These are phyloP conservation scores for Urostyla sp. DNA, from an alignment of 73 alveolate genomes.

Conservation along the genomic window DNA sequence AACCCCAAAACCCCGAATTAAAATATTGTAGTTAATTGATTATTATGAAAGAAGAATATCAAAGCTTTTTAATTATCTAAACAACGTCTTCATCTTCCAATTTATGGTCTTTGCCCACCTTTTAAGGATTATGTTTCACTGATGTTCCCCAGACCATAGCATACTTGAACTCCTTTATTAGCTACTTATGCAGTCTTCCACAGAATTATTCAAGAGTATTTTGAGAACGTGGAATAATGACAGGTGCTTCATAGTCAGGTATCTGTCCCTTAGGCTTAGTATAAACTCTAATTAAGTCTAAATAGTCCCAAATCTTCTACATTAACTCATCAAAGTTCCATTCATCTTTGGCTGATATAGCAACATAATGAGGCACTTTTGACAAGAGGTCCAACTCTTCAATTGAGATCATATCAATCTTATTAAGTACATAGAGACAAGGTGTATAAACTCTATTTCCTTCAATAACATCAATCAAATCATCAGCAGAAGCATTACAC, in stretches of 20 bases:
- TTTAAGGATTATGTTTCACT: conserved; percentile 96
- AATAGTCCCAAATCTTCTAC: conserved; percentile 97
- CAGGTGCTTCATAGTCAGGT: conserved; percentile 95
- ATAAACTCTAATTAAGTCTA: conserved; percentile 96
- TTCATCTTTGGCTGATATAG: conserved; percentile 95
- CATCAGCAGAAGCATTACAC: conserved; percentile 96
- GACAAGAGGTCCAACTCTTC: conserved; percentile 87
- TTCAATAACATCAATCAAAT: conserved; percentile 97
- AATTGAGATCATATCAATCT: conserved; percentile 94
- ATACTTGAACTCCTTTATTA: conserved; percentile 93
- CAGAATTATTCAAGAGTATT: conserved; percentile 95
- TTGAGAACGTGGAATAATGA: conserved; percentile 82
- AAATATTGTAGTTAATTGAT: neutral
- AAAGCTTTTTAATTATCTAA: conserved; percentile 79
- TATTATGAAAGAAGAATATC: too few species aligned
- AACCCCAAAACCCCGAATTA: conserved; percentile 17
- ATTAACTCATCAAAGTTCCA: conserved; percentile 99
- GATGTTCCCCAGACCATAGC: conserved; percentile 98
- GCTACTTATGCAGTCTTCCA: conserved; percentile 89
- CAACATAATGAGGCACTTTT: conserved; percentile 97
- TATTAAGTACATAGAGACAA: conserved; percentile 95
- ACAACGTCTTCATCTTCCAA: conserved; percentile 96
- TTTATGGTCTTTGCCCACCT: conserved; percentile 97
- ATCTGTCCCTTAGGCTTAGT: conserved; percentile 96
- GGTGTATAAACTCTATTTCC: conserved; percentile 99